Conservation (phyloP, 805 yeast species). For the Yamadazyma kitorensis region DNA sequence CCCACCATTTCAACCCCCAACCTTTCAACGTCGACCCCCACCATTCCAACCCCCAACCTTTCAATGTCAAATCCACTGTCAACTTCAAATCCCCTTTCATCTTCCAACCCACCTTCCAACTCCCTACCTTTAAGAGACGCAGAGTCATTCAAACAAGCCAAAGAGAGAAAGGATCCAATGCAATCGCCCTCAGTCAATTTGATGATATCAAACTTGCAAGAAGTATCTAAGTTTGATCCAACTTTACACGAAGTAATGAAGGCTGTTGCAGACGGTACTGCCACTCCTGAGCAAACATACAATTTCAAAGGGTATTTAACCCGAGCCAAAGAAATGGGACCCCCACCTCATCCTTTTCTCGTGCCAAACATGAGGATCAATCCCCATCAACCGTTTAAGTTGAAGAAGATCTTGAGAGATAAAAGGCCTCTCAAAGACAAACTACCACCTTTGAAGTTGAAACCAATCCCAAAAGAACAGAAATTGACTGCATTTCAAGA, state of each 20-base stretch:
- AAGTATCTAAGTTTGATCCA: slow-evolving; percentile 73
- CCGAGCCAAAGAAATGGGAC: slow-evolving; percentile 76
- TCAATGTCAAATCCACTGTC: too few relatives aligned
- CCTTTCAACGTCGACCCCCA: too few relatives aligned
- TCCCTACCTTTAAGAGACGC: too few relatives aligned
- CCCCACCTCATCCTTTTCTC: slow-evolving; percentile 32
- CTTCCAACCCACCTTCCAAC: too few relatives aligned
- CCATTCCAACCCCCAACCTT: too few relatives aligned
- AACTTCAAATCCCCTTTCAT: too few relatives aligned
- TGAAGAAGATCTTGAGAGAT: slow-evolving; percentile 19
- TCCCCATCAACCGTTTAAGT: slow-evolving; percentile 27
- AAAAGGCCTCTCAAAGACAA: slow-evolving; percentile 19
- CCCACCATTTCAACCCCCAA: too few relatives aligned
- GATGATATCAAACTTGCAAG: slow-evolving; percentile 81
- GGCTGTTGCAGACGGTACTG: slow-evolving; percentile 80
- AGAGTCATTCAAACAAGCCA: too few relatives aligned
- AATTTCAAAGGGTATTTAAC: slow-evolving; percentile 80
- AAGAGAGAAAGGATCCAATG: slow-evolving; percentile 19
- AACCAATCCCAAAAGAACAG: slow-evolving; percentile 40
- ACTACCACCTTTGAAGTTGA: slow-evolving; percentile 15
- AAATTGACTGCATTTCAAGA: slow-evolving; percentile 77
- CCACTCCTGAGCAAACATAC: slow-evolving; percentile 65
- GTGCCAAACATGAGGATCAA: slow-evolving; percentile 11
- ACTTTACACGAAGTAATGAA: slow-evolving; percentile 73
- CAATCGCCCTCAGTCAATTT: slow-evolving; percentile 66